Evolutionary conservation across 495 filamentous ascomycete genomes (phyloP), one percentile per base, ranked within the genome.

Genomic region (Thermothielavioides terrestris): DNA sequence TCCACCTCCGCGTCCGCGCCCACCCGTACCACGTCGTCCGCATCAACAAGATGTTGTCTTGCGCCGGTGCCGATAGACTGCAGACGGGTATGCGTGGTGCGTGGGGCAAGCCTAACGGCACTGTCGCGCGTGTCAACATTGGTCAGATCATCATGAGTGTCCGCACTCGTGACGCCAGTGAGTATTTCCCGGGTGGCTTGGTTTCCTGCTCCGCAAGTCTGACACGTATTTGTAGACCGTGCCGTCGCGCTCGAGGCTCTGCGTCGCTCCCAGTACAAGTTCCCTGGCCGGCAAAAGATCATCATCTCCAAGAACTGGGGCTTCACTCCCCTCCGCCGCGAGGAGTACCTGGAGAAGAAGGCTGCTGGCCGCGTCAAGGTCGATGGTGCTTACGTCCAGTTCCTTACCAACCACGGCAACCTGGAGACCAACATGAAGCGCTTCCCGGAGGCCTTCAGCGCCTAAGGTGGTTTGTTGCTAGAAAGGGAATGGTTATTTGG

Each of bases 31-130:
- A 98, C 78, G 91, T 97, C 74, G 81, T 96, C 78, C 92, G 92
- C 74, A 98, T 98, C 88, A 98, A 98, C 87, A 98, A 98, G 82
- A 97, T 98, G 92, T 87, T 98, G 85, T 96, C 91, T 57, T 97
- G 92, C 72, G 92, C 92, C 63, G 92, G 92, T 76, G 92, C 92
- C 82, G 92, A 98, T 96, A 84, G 92, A 81, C 82, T 98, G 66
- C 92, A 98, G 74, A 97, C 92, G 55, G 92, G 92, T 75, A 98
- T 98, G 92, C 92, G 92, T 84, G 92, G 92, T 82, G 92, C 92
- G 57, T 98, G 87, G 81, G 92, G 92, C 70, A 98, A 98, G 83
- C 91, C 92, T 72, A 89, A 96, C 78, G 92, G 91, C 67, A 82
- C 80, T 58, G 92, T 98, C 61, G 92, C 92, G 68, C 92, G 92